Conservation (phyloP, 495 filamentous ascomycete genomes). For the Aspergillus steynii region DNA sequence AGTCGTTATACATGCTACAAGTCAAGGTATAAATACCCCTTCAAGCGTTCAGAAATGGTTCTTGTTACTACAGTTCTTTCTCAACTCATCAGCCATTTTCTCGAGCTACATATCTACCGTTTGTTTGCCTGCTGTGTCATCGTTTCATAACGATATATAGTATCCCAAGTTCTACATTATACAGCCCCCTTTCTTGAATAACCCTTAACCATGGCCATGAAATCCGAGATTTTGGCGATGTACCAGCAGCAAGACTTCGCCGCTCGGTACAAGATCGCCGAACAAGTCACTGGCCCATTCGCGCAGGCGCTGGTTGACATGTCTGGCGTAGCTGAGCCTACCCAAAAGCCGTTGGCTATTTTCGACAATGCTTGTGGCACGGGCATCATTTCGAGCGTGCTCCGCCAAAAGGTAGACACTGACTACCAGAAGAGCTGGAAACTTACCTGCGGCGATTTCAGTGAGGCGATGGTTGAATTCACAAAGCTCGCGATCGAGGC, state of each 20-base stretch:
- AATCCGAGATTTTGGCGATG: slow-evolving; percentile 12
- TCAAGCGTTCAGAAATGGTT: neutral
- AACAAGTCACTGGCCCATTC: slow-evolving; percentile 33
- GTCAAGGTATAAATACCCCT: neutral
- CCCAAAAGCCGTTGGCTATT: slow-evolving; percentile 27
- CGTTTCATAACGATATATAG: neutral
- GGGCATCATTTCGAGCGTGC: slow-evolving; percentile 34
- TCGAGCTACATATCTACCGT: neutral
- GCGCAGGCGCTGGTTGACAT: slow-evolving; percentile 32
- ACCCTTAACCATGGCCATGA: slow-evolving; percentile 14
- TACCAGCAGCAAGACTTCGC: slow-evolving; percentile 35
- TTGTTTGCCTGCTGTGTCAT: neutral
- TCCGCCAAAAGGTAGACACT: slow-evolving; percentile 26
- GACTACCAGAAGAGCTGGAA: slow-evolving; percentile 23
- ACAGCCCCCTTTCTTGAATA: neutral
- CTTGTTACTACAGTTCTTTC: neutral
- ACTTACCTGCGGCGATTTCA: slow-evolving; percentile 41
- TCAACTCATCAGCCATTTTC: neutral
- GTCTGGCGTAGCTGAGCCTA: slow-evolving; percentile 26
- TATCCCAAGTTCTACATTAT: neutral
- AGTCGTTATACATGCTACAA: slow-evolving; percentile 3
- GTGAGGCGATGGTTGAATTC: slow-evolving; percentile 33
- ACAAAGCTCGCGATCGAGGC: slow-evolving; percentile 24
- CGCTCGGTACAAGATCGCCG: slow-evolving; percentile 32
- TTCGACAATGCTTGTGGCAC: slow-evolving; percentile 48